Conservation (phyloP, 352 stramenopile species). For the Globisporangium polare region DNA sequence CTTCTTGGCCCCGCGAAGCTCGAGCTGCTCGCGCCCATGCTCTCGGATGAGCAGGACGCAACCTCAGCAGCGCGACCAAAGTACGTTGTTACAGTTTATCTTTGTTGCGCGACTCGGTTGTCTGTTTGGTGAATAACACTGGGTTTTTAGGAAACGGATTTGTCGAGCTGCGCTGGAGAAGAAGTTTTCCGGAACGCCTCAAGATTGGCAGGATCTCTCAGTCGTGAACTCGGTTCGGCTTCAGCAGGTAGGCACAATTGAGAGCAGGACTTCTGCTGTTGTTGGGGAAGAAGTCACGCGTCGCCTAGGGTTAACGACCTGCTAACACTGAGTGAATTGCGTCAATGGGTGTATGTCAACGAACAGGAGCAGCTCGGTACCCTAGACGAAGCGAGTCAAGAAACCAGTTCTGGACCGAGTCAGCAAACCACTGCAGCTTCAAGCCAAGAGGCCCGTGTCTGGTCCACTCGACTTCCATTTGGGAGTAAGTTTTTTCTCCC, state of each 20-base stretch:
- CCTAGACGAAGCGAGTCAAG: constrained; percentile 6
- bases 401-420: not conserved
- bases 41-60: constrained; percentile 14
- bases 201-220: constrained; percentile 36
- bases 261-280: not conserved
- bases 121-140: no score
- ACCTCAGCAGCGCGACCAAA: not conserved
- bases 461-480: constrained; percentile 25
- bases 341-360: not conserved
- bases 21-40: constrained; percentile 49
- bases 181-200: constrained; percentile 21
- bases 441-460: constrained; percentile 19
- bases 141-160: constrained; percentile 14
- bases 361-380: not conserved
- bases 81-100: not conserved
- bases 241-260: not conserved
- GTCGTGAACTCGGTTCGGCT: constrained; percentile 25
- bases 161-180: constrained; percentile 30
- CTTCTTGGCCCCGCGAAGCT: constrained; percentile 52
- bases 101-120: not conserved
- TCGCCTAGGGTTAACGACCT: not conserved
- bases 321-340: not conserved
- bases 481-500: constrained; percentile 16
- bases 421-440: constrained; percentile 13
- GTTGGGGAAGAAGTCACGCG: not conserved